Conservation (phyloP, 306 rosid genomes). For the Gynostemma pentaphyllum region DNA sequence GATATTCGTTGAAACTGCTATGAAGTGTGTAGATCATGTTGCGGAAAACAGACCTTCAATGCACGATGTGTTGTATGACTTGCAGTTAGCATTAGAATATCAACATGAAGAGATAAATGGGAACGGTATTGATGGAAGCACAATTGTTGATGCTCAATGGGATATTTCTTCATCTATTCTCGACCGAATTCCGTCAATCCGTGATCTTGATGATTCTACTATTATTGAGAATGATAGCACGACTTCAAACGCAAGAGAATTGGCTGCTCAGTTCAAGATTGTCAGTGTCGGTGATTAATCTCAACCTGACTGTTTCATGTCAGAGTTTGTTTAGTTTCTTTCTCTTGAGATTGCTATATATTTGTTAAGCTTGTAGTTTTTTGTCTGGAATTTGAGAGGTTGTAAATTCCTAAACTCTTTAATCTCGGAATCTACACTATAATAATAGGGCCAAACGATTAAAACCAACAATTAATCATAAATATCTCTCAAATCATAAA, state of each 20-base stretch:
- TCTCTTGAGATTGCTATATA: not conserved
- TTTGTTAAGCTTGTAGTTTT: no score
- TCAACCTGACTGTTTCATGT: not conserved
- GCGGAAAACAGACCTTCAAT: slow-evolving; percentile 9
- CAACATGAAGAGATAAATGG: not conserved
- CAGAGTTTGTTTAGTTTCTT: not conserved
- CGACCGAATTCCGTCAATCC: not conserved
- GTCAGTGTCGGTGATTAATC: not conserved
- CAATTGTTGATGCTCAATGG: not conserved
- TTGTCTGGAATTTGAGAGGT: no score
- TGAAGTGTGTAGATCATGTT: not conserved
- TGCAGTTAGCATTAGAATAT: not conserved
- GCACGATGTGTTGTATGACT: slow-evolving; percentile 4
- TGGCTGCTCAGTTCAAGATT: not conserved
- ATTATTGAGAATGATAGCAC: not conserved
- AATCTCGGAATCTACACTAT: no score
- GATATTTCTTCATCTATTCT: not conserved
- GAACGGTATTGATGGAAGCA: not conserved
- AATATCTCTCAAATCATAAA: no score
- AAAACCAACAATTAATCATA: no score
- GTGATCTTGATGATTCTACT: not conserved
- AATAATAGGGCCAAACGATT: no score
- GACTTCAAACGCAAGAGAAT: not conserved
- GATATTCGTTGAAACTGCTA: slow-evolving; percentile 1
- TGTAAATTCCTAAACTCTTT: no score